A percentile compares a stretch with the other conserved stretches of the same genome.
Evolutionary conservation across 2,329 filamentous ascomycete species (phyloP).

Genomic region (Mariannaea sp.): DNA sequence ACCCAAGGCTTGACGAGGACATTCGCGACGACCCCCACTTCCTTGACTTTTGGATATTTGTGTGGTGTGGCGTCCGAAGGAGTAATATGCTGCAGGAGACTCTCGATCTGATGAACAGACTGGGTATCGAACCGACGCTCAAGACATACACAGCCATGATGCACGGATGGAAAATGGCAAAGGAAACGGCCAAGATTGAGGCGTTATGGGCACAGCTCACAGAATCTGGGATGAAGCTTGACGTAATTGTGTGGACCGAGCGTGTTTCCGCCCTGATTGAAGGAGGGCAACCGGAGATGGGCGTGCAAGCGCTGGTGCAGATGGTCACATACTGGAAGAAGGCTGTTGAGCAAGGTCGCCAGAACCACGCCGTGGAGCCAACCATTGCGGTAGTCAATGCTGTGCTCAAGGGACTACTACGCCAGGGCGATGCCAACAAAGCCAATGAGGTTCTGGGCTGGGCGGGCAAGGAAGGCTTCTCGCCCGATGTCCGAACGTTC

Average conservation of each 20-base stretch:
- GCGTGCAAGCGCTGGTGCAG: conserved; percentile 67
- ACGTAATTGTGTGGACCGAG: conserved; percentile 70
- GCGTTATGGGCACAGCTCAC: conserved; percentile 70
- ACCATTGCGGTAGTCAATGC: conserved; percentile 71
- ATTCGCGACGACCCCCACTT: conserved; percentile 43
- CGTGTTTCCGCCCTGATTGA: conserved; percentile 70
- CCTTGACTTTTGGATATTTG: conserved; percentile 48
- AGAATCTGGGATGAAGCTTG: conserved; percentile 61
- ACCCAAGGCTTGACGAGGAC: conserved; percentile 33
- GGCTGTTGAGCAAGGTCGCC: conserved; percentile 39
- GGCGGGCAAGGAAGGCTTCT: conserved; percentile 59
- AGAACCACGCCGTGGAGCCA: conserved; percentile 56
- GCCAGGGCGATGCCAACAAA: conserved; percentile 49
- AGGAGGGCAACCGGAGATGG: conserved; percentile 56
- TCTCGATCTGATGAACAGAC: conserved; percentile 49
- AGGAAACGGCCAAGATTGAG: conserved; percentile 64
- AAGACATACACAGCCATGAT: conserved; percentile 76
- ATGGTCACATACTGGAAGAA: conserved; percentile 66
- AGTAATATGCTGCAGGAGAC: conserved; percentile 41
- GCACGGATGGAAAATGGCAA: conserved; percentile 66
- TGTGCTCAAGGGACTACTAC: conserved; percentile 66
- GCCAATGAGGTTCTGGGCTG: conserved; percentile 63
- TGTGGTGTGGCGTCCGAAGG: conserved; percentile 45
- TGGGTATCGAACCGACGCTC: conserved; percentile 62
- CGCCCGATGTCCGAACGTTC: conserved; percentile 64